Conservation (phyloP, 768 basidiomycete species). For the Serendipita vermifera region DNA sequence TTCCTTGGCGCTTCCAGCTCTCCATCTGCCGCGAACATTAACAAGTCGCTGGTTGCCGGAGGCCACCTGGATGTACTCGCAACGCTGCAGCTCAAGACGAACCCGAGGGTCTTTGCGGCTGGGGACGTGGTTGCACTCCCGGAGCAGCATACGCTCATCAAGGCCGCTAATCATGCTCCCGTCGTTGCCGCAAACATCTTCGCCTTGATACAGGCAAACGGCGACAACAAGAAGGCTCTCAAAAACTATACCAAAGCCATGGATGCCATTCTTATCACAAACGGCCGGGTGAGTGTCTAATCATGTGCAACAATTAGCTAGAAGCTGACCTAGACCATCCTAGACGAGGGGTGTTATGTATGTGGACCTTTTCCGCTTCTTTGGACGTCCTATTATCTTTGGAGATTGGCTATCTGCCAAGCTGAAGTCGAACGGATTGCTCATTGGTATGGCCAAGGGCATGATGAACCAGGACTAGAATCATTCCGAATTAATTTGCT, state of each 20-base stretch:
- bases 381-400: conserved; percentile 31
- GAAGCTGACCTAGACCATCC: background rate
- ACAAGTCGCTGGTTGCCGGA: conserved; percentile 11
- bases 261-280: conserved; percentile 43
- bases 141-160: conserved; percentile 49
- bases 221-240: conserved; percentile 19
- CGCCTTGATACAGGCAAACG: conserved; percentile 26
- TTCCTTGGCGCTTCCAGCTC: conserved; percentile 17
- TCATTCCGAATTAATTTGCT: too few species aligned
- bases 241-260: conserved; percentile 36
- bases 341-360: conserved; percentile 32
- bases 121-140: conserved; percentile 53
- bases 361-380: conserved; percentile 24
- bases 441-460: background rate
- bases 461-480: background rate
- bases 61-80: conserved; percentile 32
- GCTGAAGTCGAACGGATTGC: conserved; percentile 27
- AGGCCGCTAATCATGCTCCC: conserved; percentile 31
- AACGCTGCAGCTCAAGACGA: conserved; percentile 41
- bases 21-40: conserved; percentile 14
- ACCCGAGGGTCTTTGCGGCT: conserved; percentile 47
- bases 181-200: conserved; percentile 40
- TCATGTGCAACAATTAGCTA: background rate
- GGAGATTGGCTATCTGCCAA: conserved; percentile 32
- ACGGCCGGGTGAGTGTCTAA: conserved; percentile 33